Percentiles rank a stretch among this genome's conserved stretches.
phyloP scores from a whole-genome alignment of 2,329 filamentous ascomycete genomes.

The Fusarium udum region DNA sequence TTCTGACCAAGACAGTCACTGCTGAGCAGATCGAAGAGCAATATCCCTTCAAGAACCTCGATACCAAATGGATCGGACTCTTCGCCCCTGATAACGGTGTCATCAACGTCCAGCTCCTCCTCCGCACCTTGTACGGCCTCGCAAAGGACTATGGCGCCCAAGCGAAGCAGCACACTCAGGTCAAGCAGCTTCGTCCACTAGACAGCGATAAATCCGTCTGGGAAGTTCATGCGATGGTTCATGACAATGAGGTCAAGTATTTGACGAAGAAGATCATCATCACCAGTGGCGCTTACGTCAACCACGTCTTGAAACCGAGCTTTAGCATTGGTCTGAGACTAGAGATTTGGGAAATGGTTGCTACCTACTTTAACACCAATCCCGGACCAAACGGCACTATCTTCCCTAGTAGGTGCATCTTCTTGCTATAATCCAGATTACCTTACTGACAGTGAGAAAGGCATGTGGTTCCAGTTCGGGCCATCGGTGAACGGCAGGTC shows the following conservation, averaged over 20 bases:
- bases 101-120: constrained; percentile 18
- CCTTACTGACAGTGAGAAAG: not conserved
- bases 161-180: constrained; percentile 20
- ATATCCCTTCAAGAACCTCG: constrained; percentile 18
- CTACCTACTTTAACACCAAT: constrained; percentile 26
- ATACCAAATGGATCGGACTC: constrained; percentile 1
- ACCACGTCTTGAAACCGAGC: constrained; percentile 20
- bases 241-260: not conserved
- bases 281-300: constrained; percentile 15
- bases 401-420: constrained; percentile 7
- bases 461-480: constrained; percentile 31
- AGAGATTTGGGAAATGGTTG: constrained; percentile 34
- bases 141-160: constrained; percentile 19
- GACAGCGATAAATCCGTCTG: constrained; percentile 2
- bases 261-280: constrained; percentile 20
- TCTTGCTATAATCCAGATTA: accelerated
- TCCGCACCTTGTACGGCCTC: constrained; percentile 8
- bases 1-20: not conserved
- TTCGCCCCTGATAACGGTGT: constrained; percentile 24
- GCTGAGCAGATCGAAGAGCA: constrained; percentile 3
- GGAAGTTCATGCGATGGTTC: constrained; percentile 4
- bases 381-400: constrained; percentile 28
- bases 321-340: constrained; percentile 20
- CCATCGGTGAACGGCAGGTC: constrained; percentile 4
- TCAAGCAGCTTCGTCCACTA: constrained; percentile 2